Conservation (phyloP, 192 early-diverging fungal species). For the Coemansia sp. region DNA sequence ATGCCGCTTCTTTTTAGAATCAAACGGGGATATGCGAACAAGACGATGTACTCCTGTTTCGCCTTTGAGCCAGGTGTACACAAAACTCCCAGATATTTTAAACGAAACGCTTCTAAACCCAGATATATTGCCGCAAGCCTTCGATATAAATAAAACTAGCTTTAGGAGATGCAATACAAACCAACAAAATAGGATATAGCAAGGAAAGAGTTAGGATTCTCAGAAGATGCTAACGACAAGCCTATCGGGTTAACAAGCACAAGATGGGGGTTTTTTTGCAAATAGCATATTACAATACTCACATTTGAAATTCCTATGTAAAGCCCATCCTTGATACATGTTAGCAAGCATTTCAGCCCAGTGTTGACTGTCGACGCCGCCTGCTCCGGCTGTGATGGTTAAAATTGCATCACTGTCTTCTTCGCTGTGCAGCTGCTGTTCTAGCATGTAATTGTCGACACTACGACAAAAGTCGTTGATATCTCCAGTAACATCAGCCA, state of each 20-base stretch:
- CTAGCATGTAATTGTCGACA: constrained; percentile 39
- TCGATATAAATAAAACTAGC: constrained; percentile 55
- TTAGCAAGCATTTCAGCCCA: constrained; percentile 67
- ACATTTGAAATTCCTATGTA: constrained; percentile 63
- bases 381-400: constrained; percentile 59
- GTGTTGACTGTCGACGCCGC: constrained; percentile 63
- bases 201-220: too few species aligned
- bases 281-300: constrained; percentile 3
- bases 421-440: constrained; percentile 21
- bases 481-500: constrained; percentile 58
- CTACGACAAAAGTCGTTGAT: constrained; percentile 25
- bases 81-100: constrained; percentile 55
- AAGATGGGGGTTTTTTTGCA: background rate
- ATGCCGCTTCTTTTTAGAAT: constrained; percentile 59
- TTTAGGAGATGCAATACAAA: constrained; percentile 31
- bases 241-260: too few species aligned
- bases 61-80: constrained; percentile 64
- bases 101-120: constrained; percentile 14
- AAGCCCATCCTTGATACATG: constrained; percentile 60
- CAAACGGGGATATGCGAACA: constrained; percentile 69
- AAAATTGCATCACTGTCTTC: constrained; percentile 52
- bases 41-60: constrained; percentile 73
- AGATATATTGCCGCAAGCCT: constrained; percentile 2
- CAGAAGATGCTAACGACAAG: too few species aligned
- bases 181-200: background rate